Percentiles rank a stretch among this genome's conserved stretches.
Conservation (phyloP, 345 rosid species). For the Gossypium stocksii region DNA sequence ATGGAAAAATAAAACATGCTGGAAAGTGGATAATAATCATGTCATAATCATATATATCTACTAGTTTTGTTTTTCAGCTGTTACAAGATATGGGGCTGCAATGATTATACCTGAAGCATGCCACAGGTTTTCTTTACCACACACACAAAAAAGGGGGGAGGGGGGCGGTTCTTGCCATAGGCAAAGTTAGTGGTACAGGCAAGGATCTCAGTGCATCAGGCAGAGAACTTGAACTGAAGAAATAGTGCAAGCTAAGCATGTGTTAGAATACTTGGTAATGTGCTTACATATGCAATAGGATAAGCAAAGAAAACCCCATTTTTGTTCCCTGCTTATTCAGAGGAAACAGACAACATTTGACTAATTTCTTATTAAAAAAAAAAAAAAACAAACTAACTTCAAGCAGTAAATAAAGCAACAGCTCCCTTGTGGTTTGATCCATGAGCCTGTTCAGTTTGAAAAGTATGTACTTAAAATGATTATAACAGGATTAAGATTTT, state of each 20-base stretch:
- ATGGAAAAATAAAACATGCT: not conserved
- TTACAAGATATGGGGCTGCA: not conserved
- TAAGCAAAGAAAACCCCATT: not conserved
- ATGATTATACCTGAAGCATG: slow-evolving; percentile 4
- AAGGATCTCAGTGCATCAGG: not conserved
- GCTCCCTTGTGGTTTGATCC: not conserved
- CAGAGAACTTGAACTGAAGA: not conserved
- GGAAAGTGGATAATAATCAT: not conserved
- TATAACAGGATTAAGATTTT: not conserved
- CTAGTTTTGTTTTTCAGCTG: not conserved
- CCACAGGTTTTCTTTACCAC: not conserved
- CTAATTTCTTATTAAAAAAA: not conserved
- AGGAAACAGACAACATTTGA: not conserved
- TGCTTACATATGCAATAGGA: not conserved
- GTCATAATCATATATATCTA: not conserved
- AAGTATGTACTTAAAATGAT: not conserved
- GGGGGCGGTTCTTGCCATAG: too few relatives aligned
- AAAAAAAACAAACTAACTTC: not conserved
- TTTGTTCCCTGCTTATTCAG: not conserved
- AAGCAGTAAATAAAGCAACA: not conserved
- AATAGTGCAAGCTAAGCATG: not conserved
- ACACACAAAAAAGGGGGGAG: not conserved
- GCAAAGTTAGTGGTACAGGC: too few relatives aligned
- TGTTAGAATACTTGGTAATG: not conserved
- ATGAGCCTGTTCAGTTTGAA: not conserved